Conservation (phyloP, 2,329 filamentous ascomycete species). For the Monosporascus sp. region DNA sequence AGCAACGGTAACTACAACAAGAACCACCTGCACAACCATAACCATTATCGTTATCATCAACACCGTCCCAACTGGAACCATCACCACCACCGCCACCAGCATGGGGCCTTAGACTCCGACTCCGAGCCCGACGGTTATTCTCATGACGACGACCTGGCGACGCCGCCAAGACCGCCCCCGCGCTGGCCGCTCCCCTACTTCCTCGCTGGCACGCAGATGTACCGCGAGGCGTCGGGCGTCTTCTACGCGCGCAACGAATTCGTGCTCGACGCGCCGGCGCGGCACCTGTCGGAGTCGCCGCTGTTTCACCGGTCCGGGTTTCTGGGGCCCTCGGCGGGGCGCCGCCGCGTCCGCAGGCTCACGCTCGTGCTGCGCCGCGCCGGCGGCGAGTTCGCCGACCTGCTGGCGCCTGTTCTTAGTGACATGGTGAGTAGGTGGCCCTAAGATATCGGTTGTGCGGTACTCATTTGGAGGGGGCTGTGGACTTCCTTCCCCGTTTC, state of each 20-base stretch:
- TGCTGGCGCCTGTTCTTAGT: conserved; percentile 20
- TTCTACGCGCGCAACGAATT: conserved; percentile 25
- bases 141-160: no score
- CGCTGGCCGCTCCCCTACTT: conserved; percentile 15
- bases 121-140: no score
- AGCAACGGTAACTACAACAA: no score
- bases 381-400: conserved; percentile 24
- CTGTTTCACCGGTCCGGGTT: conserved; percentile 23
- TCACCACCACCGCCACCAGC: no score
- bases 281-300: conserved; percentile 18
- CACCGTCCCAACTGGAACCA: no score
- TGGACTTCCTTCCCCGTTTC: no score
- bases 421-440: conserved; percentile 16
- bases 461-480: no score
- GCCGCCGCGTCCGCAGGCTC: conserved; percentile 21
- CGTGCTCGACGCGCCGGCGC: conserved; percentile 20
- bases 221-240: conserved; percentile 25
- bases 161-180: conserved; percentile 2
- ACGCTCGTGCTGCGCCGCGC: conserved; percentile 21
- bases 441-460: no score
- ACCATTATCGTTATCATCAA: no score
- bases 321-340: conserved; percentile 20
- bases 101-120: no score
- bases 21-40: no score
- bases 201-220: conserved; percentile 25